phyloP scores from a whole-genome alignment of 2,329 filamentous ascomycete genomes.

The Plenodomus tracheiphilus region DNA sequence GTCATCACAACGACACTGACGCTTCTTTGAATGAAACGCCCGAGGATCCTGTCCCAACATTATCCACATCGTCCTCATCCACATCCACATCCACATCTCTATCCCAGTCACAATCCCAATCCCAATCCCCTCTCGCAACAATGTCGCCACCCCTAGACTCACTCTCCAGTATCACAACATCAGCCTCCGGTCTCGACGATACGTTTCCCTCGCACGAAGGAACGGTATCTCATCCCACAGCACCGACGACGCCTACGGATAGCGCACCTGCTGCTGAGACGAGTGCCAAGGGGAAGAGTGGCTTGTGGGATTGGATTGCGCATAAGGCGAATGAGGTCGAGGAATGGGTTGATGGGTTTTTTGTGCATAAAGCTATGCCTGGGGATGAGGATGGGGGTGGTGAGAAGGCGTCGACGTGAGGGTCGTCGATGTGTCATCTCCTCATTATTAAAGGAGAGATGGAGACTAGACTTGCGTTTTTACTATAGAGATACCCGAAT shows the following conservation, averaged over 20 bases:
- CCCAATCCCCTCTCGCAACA: constrained; percentile 16
- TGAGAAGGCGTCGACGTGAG: too few species aligned
- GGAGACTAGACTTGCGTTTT: not conserved
- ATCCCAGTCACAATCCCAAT: too few species aligned
- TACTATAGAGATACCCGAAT: not conserved
- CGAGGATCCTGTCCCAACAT: constrained; percentile 52
- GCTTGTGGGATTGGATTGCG: constrained; percentile 44
- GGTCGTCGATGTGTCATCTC: too few species aligned
- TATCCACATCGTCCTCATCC: constrained; percentile 5
- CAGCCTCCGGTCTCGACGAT: constrained; percentile 26
- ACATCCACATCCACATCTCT: too few species aligned
- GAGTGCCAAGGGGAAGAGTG: constrained; percentile 9
- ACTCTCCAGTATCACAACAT: constrained; percentile 26
- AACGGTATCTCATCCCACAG: constrained; percentile 2
- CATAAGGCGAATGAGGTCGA: constrained; percentile 41
- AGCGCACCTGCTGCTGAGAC: constrained; percentile 18
- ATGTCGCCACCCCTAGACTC: constrained; percentile 18
- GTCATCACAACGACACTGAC: constrained; percentile 60
- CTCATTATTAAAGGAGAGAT: too few species aligned
- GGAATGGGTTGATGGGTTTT: constrained; percentile 43
- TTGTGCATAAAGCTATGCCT: constrained; percentile 35
- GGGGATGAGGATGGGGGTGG: constrained; percentile 9
- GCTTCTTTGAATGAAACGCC: constrained; percentile 54
- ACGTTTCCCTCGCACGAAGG: constrained; percentile 9
- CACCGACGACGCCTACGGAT: constrained; percentile 18